A percentile compares a stretch with the other conserved stretches of the same genome.
These are phyloP conservation scores for Mesotaenium endlicherianum DNA, from an alignment of 139 green algal genomes.

Conservation along the genomic window DNA sequence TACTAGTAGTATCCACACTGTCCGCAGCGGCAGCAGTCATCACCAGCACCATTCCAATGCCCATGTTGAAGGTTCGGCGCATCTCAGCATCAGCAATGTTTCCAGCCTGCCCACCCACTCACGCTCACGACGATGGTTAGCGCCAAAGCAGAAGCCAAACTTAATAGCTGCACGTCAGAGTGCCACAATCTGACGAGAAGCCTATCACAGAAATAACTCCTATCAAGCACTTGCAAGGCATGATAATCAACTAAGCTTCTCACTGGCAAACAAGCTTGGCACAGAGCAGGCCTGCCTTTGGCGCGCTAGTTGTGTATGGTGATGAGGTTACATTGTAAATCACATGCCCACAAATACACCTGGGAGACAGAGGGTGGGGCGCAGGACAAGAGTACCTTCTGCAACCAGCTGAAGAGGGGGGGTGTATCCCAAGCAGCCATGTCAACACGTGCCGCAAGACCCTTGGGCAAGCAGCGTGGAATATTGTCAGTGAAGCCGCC, in stretches of 20 bases:
- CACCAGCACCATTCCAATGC: constrained; percentile 88
- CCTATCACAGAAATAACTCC: neutral
- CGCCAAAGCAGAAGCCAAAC: neutral
- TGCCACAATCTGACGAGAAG: neutral
- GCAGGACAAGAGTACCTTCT: constrained; percentile 54
- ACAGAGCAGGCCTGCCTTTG: no score
- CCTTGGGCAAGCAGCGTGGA: constrained; percentile 87
- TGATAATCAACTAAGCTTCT: neutral
- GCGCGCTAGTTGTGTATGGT: no score
- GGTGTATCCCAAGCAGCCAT: constrained; percentile 68
- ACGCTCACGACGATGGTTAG: neutral
- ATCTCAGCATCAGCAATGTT: constrained; percentile 85
- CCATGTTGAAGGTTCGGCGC: constrained; percentile 98
- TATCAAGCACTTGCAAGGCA: neutral
- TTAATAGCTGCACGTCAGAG: constrained; percentile 14
- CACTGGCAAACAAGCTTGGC: neutral
- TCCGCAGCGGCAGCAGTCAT: constrained; percentile 53
- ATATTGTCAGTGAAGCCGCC: constrained; percentile 97
- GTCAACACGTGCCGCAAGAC: constrained; percentile 61
- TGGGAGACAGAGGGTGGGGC: neutral
- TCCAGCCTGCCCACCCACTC: constrained; percentile 59
- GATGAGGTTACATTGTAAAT: no score
- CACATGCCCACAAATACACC: neutral
- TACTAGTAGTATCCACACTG: neutral
- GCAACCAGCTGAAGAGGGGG: constrained; percentile 75